Evolutionary conservation across 768 basidiomycete species (phyloP), one percentile per base, ranked within the genome.

Genomic region (Lentinula sp.): DNA sequence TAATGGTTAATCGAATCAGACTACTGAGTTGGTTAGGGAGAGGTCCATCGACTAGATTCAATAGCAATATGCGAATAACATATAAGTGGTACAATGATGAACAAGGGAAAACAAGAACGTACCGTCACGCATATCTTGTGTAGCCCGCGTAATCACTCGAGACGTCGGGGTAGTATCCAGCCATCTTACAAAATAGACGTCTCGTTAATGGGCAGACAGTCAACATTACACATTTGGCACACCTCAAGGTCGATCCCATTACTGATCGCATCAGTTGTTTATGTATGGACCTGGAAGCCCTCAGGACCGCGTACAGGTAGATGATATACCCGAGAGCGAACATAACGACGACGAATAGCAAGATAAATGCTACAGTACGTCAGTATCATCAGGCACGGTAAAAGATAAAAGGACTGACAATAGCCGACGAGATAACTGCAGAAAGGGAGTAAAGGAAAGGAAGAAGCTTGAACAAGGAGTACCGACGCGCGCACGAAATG

Each of bases 101-200:
- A 28, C 31, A 49, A 21, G 34, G 15, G 10, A 23, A 49, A 21
- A 32, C 10, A 16, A 18, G 43, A 42, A 67, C 68, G 37, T 65
- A 73, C 70, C 73, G 61, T 72, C 67, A 48, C 81, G 74, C 21
- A 88, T 86, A 67, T 89, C 88, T 58, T 86, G 82, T 1, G 87
- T 89, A 68, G 83, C 84, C 54, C 87, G 78, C 32, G 85, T 74
- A 45, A 88, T 82, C 55, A 91, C 81, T 4, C 88, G 81, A 23
- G 77, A 74, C 1, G 72, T 70, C 9, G 79, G 78, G 1, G 80
- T 81, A 37, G 75, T 71, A 63, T 78, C 76, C 34, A 81, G 75
- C 75, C 74, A 87, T 69, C 86, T 82, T 51, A 16, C 31, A 46
- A 23, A 31, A 21, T 21, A 58, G 43, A 16, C 7, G 42, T 32